Base-by-base conservation (phyloP, 2,329 filamentous ascomycete genomes). In the Pseudogymnoascus sp. region DNA sequence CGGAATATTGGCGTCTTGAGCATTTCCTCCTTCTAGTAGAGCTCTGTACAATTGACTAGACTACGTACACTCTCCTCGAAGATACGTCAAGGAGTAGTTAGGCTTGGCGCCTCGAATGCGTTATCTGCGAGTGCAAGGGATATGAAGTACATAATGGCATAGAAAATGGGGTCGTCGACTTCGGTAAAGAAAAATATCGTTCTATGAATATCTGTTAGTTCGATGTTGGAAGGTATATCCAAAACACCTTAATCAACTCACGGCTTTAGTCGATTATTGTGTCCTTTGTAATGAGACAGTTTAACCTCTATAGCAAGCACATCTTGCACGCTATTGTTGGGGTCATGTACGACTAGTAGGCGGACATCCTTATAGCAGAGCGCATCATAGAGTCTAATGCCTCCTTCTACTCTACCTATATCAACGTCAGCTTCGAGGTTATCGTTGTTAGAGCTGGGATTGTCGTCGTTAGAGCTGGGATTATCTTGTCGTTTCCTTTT, bases 131-230 rank as follows among this genome's bases (percentile, higher is more conserved):
- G 52, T 10, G 59, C 60, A 21, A 65, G 56, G 58, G 61, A 30
- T 39, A 65, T 30, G n/a, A 65, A 59, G 52, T 66, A 57, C 3
- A 55, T 62, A 13, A 66, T 61, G 33, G 60, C 52, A 64, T 38
- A 66, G 21, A 66, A 62, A 12, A 66, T 65, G 3, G 57, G 62
- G 21, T 65, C 21, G 56, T 62, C 45, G 48, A 65, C 61, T 59
- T 66, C 26, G 7, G 61, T 61, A 48, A 66, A 67, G 58, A 65
- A 63, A 41, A 65, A 64, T 48, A 64, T 65, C 15, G 57, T 65
- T 19, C 56, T 59, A 8, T 52, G 23, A 59, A 18, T 23, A 18
- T 59, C 33, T 39, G 45, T 63, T 62, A 63, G 55, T 61, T 61
- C 38, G 56, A 38, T 55, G 19, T 55, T 45, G 13, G 35, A 34